Percentiles rank a stretch among this genome's conserved stretches.
phyloP scores from a whole-genome alignment of 179 eudicot genomes.

The Monotropa hypopitys region DNA sequence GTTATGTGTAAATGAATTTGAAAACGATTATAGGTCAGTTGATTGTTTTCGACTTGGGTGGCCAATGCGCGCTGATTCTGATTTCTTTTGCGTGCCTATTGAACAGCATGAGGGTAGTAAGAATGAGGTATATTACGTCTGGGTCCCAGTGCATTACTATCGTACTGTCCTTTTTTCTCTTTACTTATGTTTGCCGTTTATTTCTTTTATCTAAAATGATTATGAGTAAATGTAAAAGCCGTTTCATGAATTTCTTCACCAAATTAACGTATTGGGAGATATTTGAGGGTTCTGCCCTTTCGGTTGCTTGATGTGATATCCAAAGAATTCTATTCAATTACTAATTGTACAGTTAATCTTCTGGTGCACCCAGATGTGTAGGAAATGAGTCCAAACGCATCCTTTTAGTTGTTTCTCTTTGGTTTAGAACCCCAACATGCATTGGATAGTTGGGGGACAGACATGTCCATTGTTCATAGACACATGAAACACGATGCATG shows the following conservation, averaged over 20 bases:
- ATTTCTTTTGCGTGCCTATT: constrained; percentile 55
- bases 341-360: background rate
- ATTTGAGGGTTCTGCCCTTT: background rate
- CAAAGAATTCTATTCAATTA: background rate
- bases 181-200: background rate
- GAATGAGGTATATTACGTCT: constrained; percentile 34
- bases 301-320: background rate
- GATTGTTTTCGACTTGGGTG: constrained; percentile 94
- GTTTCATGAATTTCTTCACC: background rate
- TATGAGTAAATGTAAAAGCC: background rate
- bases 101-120: constrained; percentile 22
- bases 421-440: background rate
- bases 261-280: background rate
- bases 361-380: background rate
- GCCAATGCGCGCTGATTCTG: constrained; percentile 98
- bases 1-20: background rate
- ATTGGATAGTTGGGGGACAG: background rate
- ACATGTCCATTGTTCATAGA: background rate
- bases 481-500: background rate
- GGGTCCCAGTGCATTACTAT: background rate
- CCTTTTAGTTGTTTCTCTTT: background rate
- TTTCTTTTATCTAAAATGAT: background rate
- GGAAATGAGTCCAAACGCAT: background rate
- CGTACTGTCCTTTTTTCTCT: background rate
- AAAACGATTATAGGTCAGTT: constrained; percentile 57